Percentiles rank a stretch among this genome's conserved stretches.
Evolutionary conservation across 75 land plant species (phyloP).

Genomic region (Pinus tabuliformis): DNA sequence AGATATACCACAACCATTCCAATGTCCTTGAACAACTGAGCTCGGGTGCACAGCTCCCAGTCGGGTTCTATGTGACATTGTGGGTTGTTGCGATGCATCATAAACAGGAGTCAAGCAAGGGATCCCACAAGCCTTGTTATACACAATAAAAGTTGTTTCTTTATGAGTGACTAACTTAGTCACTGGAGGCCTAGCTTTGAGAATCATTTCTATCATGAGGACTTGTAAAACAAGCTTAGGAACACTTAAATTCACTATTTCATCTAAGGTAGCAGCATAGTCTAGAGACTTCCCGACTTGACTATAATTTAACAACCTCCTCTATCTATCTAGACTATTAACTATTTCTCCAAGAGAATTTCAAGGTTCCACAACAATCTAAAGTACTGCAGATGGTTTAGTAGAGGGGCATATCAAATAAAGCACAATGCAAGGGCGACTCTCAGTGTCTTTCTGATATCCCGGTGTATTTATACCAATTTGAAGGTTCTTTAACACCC

Average conservation of each 20-base stretch:
- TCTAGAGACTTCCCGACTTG: constrained; percentile 51
- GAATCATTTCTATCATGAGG: constrained; percentile 73
- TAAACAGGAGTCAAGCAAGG: constrained; percentile 27
- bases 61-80: constrained; percentile 45
- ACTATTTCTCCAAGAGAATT: constrained; percentile 64
- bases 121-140: constrained; percentile 83
- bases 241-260: constrained; percentile 39
- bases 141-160: constrained; percentile 89
- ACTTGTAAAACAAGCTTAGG: constrained; percentile 85
- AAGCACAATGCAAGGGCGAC: constrained; percentile 25
- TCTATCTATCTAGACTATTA: constrained; percentile 50
- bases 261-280: constrained; percentile 51
- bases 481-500: no score
- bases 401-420: constrained; percentile 93
- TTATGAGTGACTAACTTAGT: constrained; percentile 61
- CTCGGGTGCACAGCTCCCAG: constrained; percentile 42
- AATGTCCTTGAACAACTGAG: constrained; percentile 59
- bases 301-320: constrained; percentile 32
- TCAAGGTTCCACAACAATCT: constrained; percentile 74
- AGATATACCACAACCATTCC: constrained; percentile 74
- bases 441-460: no score
- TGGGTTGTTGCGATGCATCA: constrained; percentile 29
- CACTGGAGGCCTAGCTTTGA: constrained; percentile 61
- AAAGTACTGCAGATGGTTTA: constrained; percentile 64
- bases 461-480: no score